These are phyloP conservation scores for Suillus plorans DNA, from an alignment of 768 basidiomycete species.

Conservation along the genomic window DNA sequence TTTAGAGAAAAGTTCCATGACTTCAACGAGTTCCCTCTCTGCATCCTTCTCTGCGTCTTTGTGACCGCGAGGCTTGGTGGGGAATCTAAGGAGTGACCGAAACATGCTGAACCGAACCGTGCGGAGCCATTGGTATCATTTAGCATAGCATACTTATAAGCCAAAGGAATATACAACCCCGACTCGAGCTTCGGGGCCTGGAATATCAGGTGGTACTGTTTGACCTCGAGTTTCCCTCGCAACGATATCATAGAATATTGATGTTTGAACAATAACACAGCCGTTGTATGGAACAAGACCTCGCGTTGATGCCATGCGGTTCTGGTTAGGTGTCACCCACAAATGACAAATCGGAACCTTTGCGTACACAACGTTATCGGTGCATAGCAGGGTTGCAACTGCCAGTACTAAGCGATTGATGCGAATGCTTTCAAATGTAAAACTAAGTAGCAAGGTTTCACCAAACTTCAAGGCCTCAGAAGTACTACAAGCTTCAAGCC, in stretches of 20 bases:
- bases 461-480: no score
- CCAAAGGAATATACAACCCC: neutral
- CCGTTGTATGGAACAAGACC: neutral
- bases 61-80: neutral
- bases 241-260: neutral
- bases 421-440: neutral
- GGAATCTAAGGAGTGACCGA: neutral
- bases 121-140: neutral
- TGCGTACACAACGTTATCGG: neutral
- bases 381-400: neutral
- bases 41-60: slow-evolving; percentile 1
- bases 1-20: neutral
- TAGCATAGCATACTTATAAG: neutral
- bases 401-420: neutral
- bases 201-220: neutral
- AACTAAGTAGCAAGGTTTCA: neutral
- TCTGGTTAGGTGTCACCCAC: neutral
- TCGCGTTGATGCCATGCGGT: neutral
- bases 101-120: neutral
- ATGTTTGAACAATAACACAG: neutral
- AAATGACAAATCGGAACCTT: neutral
- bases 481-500: no score
- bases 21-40: slow-evolving; percentile 1
- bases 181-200: neutral
- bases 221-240: neutral